Evolutionary conservation across 73 alveolate species (phyloP).

Genomic region (Halteria grandinella): DNA sequence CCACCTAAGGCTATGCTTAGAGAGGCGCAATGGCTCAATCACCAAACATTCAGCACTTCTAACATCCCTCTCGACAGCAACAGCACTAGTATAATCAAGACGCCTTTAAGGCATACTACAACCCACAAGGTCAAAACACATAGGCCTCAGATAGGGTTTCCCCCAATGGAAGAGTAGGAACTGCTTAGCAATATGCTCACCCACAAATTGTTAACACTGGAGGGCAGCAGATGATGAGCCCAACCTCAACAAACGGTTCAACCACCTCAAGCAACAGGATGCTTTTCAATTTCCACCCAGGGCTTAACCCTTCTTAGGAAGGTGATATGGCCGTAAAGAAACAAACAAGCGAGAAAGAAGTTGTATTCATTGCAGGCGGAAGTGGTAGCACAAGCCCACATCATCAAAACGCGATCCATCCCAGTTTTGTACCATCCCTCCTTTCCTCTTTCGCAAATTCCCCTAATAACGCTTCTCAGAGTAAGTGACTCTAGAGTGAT

Average conservation of each 20-base stretch:
- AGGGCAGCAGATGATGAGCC: too few relatives aligned
- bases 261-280: constrained; percentile 12
- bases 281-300: constrained; percentile 39
- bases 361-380: background rate
- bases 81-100: constrained; percentile 22
- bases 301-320: constrained; percentile 32
- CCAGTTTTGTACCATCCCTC: constrained; percentile 38
- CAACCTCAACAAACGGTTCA: constrained; percentile 16
- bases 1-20: background rate
- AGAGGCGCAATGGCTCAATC: background rate
- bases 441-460: constrained; percentile 39
- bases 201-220: too few relatives aligned
- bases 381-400: background rate
- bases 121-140: constrained; percentile 32
- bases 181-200: constrained; percentile 2
- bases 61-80: background rate
- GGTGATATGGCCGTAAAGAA: constrained; percentile 9
- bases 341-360: background rate
- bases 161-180: constrained; percentile 38
- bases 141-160: constrained; percentile 25
- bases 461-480: constrained; percentile 2
- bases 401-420: constrained; percentile 29
- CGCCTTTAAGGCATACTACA: constrained; percentile 49
- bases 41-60: constrained; percentile 5
- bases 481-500: background rate